phyloP scores from a whole-genome alignment of 805 yeast species.

The Saccharomyces kudriavzevii region DNA sequence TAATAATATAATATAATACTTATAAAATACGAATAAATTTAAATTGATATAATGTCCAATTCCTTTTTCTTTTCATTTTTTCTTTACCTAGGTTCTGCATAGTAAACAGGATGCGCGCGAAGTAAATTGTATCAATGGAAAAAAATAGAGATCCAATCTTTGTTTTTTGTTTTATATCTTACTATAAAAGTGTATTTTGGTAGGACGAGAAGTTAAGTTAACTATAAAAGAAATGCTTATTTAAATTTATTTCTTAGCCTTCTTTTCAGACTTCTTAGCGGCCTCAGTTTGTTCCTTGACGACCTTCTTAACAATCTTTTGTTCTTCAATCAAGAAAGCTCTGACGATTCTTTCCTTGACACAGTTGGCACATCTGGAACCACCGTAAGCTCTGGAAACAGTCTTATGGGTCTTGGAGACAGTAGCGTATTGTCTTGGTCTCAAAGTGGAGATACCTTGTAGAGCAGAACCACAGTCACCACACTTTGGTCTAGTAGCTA shows the following conservation, averaged over 20 bases:
- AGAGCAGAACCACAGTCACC: conserved; percentile 80
- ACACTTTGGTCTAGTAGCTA: conserved; percentile 79
- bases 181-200: not conserved
- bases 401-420: conserved; percentile 95
- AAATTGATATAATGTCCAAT: not conserved
- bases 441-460: conserved; percentile 84
- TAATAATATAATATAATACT: not conserved
- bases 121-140: not conserved
- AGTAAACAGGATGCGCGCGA: not conserved
- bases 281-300: conserved; percentile 92
- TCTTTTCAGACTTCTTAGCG: conserved; percentile 56
- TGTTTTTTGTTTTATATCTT: not conserved
- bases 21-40: not conserved
- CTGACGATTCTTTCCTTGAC: conserved; percentile 99
- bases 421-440: conserved; percentile 97
- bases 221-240: not conserved
- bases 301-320: conserved; percentile 99
- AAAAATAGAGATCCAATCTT: not conserved
- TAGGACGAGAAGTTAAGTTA: not conserved
- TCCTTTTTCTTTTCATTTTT: not conserved
- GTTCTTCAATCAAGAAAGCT: conserved; percentile 99
- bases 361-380: conserved; percentile 96
- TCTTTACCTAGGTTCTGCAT: not conserved
- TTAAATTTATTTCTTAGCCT: conserved; percentile 26
- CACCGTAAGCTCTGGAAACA: conserved; percentile 99